Conservation (phyloP, 2,329 filamentous ascomycete species). For the Endocalyx cinctus region DNA sequence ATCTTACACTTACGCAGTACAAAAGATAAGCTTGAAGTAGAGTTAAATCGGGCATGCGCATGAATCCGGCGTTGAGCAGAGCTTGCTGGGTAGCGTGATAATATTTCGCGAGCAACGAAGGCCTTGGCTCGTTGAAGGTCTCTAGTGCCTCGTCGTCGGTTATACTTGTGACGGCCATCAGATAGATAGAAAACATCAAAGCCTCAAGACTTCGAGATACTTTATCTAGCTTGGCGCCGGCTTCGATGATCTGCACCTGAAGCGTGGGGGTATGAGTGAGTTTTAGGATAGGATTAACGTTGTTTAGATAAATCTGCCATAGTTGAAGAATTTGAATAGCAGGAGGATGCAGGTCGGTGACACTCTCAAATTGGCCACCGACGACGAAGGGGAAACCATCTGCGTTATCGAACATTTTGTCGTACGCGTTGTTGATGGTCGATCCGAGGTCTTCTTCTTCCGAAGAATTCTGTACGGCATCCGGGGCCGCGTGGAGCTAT, state of each 20-base stretch:
- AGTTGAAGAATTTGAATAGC: slow-evolving; percentile 58
- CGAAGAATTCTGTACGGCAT: slow-evolving; percentile 51
- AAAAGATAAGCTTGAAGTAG: slow-evolving; percentile 64
- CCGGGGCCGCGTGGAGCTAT: no score
- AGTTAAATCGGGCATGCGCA: slow-evolving; percentile 60
- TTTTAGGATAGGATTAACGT: slow-evolving; percentile 65
- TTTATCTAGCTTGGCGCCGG: slow-evolving; percentile 49
- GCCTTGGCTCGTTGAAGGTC: slow-evolving; percentile 50
- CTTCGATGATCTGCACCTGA: slow-evolving; percentile 60
- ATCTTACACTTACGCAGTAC: slow-evolving; percentile 48
- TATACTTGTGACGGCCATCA: slow-evolving; percentile 54
- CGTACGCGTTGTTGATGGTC: slow-evolving; percentile 54
- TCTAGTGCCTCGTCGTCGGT: slow-evolving; percentile 47
- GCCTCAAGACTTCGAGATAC: slow-evolving; percentile 56
- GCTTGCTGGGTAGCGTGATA: slow-evolving; percentile 59
- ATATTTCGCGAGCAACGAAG: slow-evolving; percentile 46
- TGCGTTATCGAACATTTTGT: slow-evolving; percentile 52
- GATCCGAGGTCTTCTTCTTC: slow-evolving; percentile 50
- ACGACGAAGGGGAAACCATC: slow-evolving; percentile 56
- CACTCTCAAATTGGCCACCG: slow-evolving; percentile 36
- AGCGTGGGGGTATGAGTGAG: slow-evolving; percentile 63
- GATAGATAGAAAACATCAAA: slow-evolving; percentile 64
- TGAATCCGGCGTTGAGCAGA: slow-evolving; percentile 61
- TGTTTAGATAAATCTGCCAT: slow-evolving; percentile 67
- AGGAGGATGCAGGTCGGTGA: slow-evolving; percentile 47